phyloP scores from a whole-genome alignment of 1,284 basidiomycete species.

The Ustilago vetiveriae region DNA sequence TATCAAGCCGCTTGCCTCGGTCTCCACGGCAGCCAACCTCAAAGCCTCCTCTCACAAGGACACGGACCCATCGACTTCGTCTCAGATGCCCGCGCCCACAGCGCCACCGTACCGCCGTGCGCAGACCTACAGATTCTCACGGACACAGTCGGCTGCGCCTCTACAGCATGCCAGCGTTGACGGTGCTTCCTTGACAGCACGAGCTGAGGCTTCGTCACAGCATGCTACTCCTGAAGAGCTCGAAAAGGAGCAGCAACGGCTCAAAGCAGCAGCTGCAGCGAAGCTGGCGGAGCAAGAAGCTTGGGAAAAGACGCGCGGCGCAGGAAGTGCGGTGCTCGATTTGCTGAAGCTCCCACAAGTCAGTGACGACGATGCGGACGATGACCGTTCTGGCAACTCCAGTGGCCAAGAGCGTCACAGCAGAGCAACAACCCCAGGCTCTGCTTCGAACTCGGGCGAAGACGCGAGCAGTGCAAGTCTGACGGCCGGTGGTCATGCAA shows the following conservation, averaged over 20 bases:
- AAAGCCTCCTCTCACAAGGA: conserved; percentile 2
- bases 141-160: conserved; percentile 33
- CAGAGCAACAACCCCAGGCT: conserved; percentile 35
- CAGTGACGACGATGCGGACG: conserved; percentile 26
- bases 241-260: conserved; percentile 40
- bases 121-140: conserved; percentile 22
- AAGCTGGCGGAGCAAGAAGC: conserved; percentile 54
- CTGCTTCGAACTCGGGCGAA: conserved; percentile 15
- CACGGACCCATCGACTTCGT: conserved; percentile 9
- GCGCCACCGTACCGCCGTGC: conserved; percentile 33
- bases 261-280: conserved; percentile 48
- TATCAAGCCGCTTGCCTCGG: conserved; percentile 26
- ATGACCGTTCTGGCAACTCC: conserved; percentile 7
- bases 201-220: background rate
- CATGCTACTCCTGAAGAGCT: conserved; percentile 18
- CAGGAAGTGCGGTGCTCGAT: conserved; percentile 59
- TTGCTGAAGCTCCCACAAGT: conserved; percentile 42
- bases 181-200: background rate
- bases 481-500: conserved; percentile 5
- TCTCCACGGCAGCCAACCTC: background rate
- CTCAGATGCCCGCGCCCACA: conserved; percentile 32
- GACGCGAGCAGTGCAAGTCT: conserved; percentile 11
- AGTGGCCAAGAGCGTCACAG: conserved; percentile 8
- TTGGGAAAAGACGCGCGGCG: conserved; percentile 62
- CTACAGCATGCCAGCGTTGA: conserved; percentile 14